These are phyloP conservation scores for Beta lomatogona DNA, from an alignment of 179 eudicot genomes.

Conservation along the genomic window DNA sequence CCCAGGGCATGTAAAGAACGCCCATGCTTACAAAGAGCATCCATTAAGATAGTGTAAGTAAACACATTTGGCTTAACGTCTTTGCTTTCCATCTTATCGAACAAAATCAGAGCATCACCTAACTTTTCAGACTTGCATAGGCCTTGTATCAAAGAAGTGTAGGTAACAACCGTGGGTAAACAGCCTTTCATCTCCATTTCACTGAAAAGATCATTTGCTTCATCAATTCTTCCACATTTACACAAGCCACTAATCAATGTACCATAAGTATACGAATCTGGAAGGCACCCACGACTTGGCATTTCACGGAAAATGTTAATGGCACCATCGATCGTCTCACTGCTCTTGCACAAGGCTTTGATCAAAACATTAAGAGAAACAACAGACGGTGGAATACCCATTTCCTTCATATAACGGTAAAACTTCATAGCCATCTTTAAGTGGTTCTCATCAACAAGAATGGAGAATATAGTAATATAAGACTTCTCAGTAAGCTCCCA, in stretches of 20 bases:
- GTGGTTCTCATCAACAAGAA: constrained; percentile 81
- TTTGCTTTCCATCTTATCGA: constrained; percentile 61
- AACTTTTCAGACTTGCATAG: constrained; percentile 57
- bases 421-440: constrained; percentile 67
- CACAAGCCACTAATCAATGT: constrained; percentile 84
- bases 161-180: constrained; percentile 76
- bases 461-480: constrained; percentile 67
- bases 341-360: constrained; percentile 81
- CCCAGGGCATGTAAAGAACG: constrained; percentile 53
- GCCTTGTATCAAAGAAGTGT: constrained; percentile 70
- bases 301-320: constrained; percentile 71
- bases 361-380: constrained; percentile 81
- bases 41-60: constrained; percentile 80
- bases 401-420: constrained; percentile 72
- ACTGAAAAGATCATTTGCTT: constrained; percentile 63
- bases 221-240: constrained; percentile 55
- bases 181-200: constrained; percentile 78
- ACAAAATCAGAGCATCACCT: constrained; percentile 58
- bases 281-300: constrained; percentile 69
- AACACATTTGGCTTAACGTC: constrained; percentile 76
- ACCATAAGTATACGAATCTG: constrained; percentile 89
- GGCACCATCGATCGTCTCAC: constrained; percentile 68
- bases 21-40: constrained; percentile 81
- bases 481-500: constrained; percentile 61
- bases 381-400: constrained; percentile 66